Conservation (phyloP, 2,329 filamentous ascomycete species). For the Botrytis fragariae region DNA sequence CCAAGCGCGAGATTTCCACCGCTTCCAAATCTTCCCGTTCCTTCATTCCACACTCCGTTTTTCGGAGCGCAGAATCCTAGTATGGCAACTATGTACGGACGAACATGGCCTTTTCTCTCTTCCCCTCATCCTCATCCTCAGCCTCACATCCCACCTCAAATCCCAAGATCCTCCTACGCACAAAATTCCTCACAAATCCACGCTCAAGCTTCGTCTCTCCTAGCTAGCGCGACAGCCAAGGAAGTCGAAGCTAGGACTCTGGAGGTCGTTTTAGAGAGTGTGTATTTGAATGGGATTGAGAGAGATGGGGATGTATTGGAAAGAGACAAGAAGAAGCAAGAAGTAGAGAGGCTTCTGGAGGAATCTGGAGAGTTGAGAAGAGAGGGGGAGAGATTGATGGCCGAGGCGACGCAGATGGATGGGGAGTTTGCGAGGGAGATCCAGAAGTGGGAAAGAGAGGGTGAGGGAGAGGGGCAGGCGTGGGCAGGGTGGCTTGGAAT, state of each 20-base stretch:
- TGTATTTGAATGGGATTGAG: neutral
- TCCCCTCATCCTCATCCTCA: neutral
- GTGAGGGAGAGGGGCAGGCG: conserved; percentile 23
- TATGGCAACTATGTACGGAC: neutral
- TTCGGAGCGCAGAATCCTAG: neutral
- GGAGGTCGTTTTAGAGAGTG: conserved; percentile 3
- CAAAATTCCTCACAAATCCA: conserved; percentile 28
- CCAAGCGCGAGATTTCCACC: neutral
- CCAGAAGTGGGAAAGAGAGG: conserved; percentile 29
- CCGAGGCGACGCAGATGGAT: conserved; percentile 32
- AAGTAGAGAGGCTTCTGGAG: conserved; percentile 29
- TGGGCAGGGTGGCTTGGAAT: conserved; percentile 11
- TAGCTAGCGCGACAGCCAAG: conserved; percentile 23
- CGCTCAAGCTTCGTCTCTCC: conserved; percentile 27
- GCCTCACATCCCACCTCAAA: neutral
- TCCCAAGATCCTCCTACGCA: conserved; percentile 21
- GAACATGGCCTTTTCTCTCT: neutral
- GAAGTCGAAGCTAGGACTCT: conserved; percentile 29
- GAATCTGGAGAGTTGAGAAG: conserved; percentile 29
- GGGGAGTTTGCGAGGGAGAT: conserved; percentile 32
- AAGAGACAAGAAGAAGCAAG: conserved; percentile 20
- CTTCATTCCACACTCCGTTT: neutral
- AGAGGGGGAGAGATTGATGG: conserved; percentile 31
- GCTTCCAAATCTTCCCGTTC: neutral
- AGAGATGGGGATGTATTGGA: neutral